Percentiles rank a stretch among this genome's conserved stretches.
phyloP scores from a whole-genome alignment of 306 rosid genomes.

The Vicia sativa region DNA sequence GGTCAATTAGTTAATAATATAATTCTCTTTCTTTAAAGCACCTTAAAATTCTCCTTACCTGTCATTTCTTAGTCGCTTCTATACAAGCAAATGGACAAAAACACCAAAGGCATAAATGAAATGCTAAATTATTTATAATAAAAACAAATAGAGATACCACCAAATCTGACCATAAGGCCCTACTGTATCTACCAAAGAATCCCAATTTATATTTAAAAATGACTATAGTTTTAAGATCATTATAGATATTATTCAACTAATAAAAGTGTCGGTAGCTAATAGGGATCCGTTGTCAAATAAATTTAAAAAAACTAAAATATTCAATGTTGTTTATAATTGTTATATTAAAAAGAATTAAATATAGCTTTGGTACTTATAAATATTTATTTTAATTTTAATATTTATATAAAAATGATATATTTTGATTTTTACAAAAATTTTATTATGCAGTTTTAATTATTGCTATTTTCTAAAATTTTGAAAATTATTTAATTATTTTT shows the following conservation, averaged over 20 bases:
- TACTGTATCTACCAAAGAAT: conserved; percentile 29
- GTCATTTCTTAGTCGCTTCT: not conserved
- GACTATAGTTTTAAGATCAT: conserved; percentile 17
- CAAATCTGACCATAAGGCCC: conserved; percentile 38
- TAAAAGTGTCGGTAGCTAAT: conserved; percentile 44
- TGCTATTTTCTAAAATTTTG: no score
- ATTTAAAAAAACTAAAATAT: no score
- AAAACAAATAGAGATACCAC: conserved; percentile 17
- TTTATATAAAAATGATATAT: no score
- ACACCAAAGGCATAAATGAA: not conserved
- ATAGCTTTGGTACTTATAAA: no score
- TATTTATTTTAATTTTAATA: no score
- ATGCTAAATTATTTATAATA: conserved; percentile 15
- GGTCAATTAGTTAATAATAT: not conserved
- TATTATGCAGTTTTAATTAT: no score
- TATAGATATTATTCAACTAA: conserved; percentile 23
- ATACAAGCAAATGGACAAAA: conserved; percentile 10
- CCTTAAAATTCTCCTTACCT: not conserved
- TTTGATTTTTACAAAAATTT: no score
- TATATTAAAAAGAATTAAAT: no score
- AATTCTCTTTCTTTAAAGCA: not conserved
- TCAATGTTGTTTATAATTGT: no score
- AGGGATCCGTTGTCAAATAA: conserved; percentile 1
- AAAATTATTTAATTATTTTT: no score
- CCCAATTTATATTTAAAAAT: conserved; percentile 13